Evolutionary conservation across 75 land plant genomes (phyloP), one percentile per base, ranked within the genome.

Genomic region (Selaginella tamariscina): DNA sequence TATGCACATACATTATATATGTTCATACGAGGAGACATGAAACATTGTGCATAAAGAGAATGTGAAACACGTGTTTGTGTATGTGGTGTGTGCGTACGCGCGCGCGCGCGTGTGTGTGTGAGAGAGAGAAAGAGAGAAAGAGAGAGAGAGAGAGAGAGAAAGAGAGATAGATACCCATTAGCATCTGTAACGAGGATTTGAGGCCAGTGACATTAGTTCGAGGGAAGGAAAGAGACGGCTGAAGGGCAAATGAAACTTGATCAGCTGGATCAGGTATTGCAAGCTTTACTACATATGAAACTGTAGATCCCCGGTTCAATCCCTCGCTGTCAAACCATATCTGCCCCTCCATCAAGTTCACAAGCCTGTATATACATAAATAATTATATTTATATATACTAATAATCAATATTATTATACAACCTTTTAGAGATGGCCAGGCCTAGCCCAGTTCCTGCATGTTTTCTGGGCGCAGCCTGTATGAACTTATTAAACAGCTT

Each of bases 251-350:
- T 15, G 49, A 39, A 15, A 39, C 49, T 15, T 39, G 49, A 39
- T 39, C 49, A 5, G 15, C 49, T 39, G 49, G 11, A 24, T 79
- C 75, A 32, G 82, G 76, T 31, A 79, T 60, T 27, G 74, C 81
- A 21, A 91, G 82, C 70, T 86, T 91, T 27, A 91, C 87, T 23
- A 88, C 62, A 55, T 85, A 91, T 1, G 82, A 77, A 15, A 74
- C 80, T 63, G 81, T 81, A 49, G 77, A 79, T 1, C 94, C 97
- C 69, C 79, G 85, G 18, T 82, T 88, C 32, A 78, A 56, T 0
- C 93, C 97, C 13, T 84, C 97, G 68, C 97, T 91, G 44, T 91
- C 97, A 33, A 91, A 70, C 97, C 97, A 88, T 21, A 91, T 91
- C 57, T 88, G 86, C 27, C 97, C 97, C 39, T 80, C 89, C 97